Conservation (phyloP, 768 basidiomycete genomes). For the Tulasnella sp. region DNA sequence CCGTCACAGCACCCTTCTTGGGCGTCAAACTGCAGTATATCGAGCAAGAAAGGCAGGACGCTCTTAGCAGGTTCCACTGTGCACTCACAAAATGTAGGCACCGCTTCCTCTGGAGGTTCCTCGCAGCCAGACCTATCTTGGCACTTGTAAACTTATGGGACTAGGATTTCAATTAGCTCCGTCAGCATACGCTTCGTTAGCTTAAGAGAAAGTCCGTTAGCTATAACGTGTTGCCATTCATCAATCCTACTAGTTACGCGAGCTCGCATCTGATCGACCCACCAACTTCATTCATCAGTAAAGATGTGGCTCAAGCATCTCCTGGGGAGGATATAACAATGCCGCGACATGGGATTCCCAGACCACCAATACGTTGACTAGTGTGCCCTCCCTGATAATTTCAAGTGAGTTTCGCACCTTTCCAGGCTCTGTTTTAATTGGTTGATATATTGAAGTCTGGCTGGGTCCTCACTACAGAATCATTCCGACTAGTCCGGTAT, state of each 20-base stretch:
- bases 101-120: conserved; percentile 8
- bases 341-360: conserved; percentile 10
- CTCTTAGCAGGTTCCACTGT: conserved; percentile 21
- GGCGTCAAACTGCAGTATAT: background rate
- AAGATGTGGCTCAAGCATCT: conserved; percentile 2
- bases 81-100: background rate
- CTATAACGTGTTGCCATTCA: background rate
- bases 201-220: background rate
- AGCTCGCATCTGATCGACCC: background rate
- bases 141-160: background rate
- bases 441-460: background rate
- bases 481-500: too few relatives aligned
- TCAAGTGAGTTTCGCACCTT: background rate
- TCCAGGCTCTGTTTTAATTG: background rate
- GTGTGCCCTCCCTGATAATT: conserved; percentile 22
- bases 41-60: conserved; percentile 21
- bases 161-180: background rate
- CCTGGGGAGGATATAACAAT: background rate
- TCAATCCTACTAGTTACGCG: background rate
- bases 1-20: too few relatives aligned
- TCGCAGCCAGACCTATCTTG: background rate
- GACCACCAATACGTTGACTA: background rate
- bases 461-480: background rate
- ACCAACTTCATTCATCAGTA: conserved; percentile 23
- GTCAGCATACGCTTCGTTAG: background rate